Base-by-base conservation (phyloP, 176 grass and related monocot species). In the Thinopyrum elongatum region DNA sequence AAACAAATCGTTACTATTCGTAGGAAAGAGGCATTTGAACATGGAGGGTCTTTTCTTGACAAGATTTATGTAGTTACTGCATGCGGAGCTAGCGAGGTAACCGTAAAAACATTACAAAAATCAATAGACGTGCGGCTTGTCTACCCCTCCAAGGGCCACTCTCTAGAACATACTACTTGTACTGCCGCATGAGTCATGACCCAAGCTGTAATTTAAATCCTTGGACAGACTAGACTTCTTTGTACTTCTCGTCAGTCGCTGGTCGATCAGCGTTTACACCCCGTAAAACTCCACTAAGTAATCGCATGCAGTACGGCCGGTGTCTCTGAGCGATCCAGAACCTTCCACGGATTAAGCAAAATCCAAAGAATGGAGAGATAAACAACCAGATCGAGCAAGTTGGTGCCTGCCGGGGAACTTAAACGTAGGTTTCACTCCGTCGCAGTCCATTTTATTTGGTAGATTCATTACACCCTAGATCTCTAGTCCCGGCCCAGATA, bases 131-230 rank as follows among this genome's bases (percentile, higher is more conserved):
- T 21, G 31, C 3, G 36, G 25, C 65, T 67, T 53, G 1, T 84
- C 71, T 39, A 81, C 3, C 80, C 29, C 34, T 73, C 29, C 57
- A 84, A 58, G 17, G 58, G 76, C n/a, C 75, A 84, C 27, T 29
- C 73, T 65, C 28, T 74, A 79, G 5, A 63, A 35, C 28, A 16
- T 41, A 41, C 39, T 44, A n/a, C 29, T 77, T 33, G 8, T 82
- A 59, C 11, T 15, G 10, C 8, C 63, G 5, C 46, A 49, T 49
- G 46, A 16, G 46, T 31, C 26, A n/a, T 68, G 26, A 33, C 41
- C 30, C 66, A 55, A 30, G 7, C 28, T 70, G 65, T 70, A 82
- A 66, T 66, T 66, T 66, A 66, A 70, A 57, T 70, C 28, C 16
- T 66, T 78, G 16, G 30, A 55, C 71, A 13, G 13, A 5, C 3